Evolutionary conservation across 352 stramenopile species (phyloP).

Genomic region (Phytophthora pisi): DNA sequence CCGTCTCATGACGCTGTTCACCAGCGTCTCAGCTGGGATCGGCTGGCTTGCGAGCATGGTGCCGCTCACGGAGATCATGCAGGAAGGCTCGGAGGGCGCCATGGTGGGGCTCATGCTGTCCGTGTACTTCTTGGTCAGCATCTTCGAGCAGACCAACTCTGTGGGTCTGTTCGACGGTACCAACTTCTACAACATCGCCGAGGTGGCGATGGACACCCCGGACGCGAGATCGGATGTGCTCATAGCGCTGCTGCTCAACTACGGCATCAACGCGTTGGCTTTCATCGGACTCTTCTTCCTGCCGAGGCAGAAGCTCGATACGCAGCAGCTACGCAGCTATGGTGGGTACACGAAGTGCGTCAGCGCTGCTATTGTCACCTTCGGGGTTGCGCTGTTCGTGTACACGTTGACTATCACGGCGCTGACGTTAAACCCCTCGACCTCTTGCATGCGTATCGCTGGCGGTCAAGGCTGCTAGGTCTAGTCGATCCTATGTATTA

Average conservation of each 20-base stretch:
- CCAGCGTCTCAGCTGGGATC: constrained; percentile 14
- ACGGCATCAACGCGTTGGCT: constrained; percentile 37
- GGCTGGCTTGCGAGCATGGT: constrained; percentile 29
- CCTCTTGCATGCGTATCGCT: constrained; percentile 38
- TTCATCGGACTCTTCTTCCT: constrained; percentile 37
- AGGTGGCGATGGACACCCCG: constrained; percentile 15
- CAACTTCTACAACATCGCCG: constrained; percentile 34
- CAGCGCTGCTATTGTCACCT: constrained; percentile 35
- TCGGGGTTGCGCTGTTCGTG: constrained; percentile 30
- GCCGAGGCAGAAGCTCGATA: constrained; percentile 50
- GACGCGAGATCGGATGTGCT: constrained; percentile 29
- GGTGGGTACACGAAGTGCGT: constrained; percentile 53
- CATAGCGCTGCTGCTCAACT: constrained; percentile 36
- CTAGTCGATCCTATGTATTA: not conserved
- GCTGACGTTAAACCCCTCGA: constrained; percentile 45
- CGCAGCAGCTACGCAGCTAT: constrained; percentile 55
- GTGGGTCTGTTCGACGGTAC: constrained; percentile 33
- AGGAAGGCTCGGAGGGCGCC: constrained; percentile 47
- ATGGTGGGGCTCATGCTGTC: constrained; percentile 44
- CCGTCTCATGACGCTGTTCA: constrained; percentile 20
- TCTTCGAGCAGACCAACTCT: constrained; percentile 40
- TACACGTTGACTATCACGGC: constrained; percentile 48
- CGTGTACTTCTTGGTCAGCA: constrained; percentile 40
- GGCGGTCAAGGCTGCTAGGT: constrained; percentile 45
- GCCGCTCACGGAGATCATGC: constrained; percentile 51